Conservation (phyloP, 495 filamentous ascomycete genomes). For the Hypomontagnella monticulosa region DNA sequence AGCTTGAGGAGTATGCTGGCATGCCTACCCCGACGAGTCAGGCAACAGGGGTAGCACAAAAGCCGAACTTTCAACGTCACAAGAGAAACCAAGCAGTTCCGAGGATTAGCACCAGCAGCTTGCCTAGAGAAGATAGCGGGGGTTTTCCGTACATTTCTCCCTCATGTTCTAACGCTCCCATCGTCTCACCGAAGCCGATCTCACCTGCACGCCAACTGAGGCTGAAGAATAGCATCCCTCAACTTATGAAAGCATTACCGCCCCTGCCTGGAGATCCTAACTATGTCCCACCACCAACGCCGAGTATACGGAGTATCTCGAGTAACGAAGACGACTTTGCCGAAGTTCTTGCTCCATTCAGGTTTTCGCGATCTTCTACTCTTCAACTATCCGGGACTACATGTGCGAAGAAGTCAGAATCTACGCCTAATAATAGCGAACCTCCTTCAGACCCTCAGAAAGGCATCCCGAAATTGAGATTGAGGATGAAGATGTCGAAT, state of each 20-base stretch:
- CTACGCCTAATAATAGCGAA: background rate
- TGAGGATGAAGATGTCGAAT: constrained; percentile 45
- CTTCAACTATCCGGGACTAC: background rate
- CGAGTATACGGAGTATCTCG: constrained; percentile 28
- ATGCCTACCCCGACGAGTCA: constrained; percentile 1
- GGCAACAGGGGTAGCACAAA: background rate
- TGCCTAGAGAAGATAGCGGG: constrained; percentile 43
- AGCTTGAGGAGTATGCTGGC: background rate
- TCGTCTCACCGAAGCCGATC: constrained; percentile 58
- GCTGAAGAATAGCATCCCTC: constrained; percentile 60
- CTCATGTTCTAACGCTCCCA: constrained; percentile 43
- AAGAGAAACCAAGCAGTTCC: constrained; percentile 41
- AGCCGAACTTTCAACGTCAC: constrained; percentile 35
- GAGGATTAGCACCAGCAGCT: constrained; percentile 41
- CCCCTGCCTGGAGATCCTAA: constrained; percentile 49
- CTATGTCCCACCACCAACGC: constrained; percentile 34
- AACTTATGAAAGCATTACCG: constrained; percentile 62
- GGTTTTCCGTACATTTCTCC: constrained; percentile 40
- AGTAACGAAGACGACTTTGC: constrained; percentile 37
- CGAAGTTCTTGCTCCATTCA: constrained; percentile 41
- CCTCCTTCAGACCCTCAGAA: constrained; percentile 15
- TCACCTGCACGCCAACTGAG: constrained; percentile 57
- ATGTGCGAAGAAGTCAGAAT: background rate
- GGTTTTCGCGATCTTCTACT: constrained; percentile 18
- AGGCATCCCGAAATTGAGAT: constrained; percentile 45